Evolutionary conservation across 192 early-diverging fungal genomes (phyloP).

Genomic region (Coemansia sp.): DNA sequence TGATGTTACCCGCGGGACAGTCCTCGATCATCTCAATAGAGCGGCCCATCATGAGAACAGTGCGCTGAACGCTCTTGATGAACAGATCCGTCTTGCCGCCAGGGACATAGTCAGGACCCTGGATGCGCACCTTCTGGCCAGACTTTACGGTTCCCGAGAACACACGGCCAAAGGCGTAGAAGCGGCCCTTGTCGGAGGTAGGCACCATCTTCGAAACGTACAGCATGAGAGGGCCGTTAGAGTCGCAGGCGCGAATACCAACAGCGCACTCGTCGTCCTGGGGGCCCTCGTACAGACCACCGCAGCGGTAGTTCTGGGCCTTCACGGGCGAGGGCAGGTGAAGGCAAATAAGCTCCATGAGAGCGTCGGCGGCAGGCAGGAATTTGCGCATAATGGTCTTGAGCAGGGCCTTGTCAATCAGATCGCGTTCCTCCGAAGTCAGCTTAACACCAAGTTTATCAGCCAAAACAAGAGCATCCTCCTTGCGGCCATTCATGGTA

Average conservation of each 20-base stretch:
- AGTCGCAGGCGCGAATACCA: conserved; percentile 88
- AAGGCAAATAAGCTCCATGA: conserved; percentile 98
- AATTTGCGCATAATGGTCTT: conserved; percentile 98
- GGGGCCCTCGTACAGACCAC: conserved; percentile 96
- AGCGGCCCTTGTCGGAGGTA: conserved; percentile 98
- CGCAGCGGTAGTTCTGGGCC: conserved; percentile 91
- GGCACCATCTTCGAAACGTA: conserved; percentile 99
- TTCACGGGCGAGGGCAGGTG: conserved; percentile 94
- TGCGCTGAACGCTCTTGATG: conserved; percentile 97
- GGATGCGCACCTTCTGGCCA: conserved; percentile 99
- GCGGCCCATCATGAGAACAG: conserved; percentile 99
- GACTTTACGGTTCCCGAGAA: conserved; percentile 97
- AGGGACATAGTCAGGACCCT: conserved; percentile 91
- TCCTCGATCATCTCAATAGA: conserved; percentile 97
- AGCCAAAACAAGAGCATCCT: conserved; percentile 73
- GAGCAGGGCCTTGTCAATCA: conserved; percentile 91
- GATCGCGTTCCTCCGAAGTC: conserved; percentile 85
- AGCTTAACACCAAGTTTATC: conserved; percentile 86
- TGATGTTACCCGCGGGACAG: conserved; percentile 98
- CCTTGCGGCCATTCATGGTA: conserved; percentile 97
- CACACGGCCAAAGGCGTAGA: conserved; percentile 99
- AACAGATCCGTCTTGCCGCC: conserved; percentile 94
- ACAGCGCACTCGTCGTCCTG: conserved; percentile 91
- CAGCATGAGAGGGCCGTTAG: conserved; percentile 95
- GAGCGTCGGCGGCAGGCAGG: conserved; percentile 96